These are phyloP conservation scores for Mycena rebaudengoi DNA, from an alignment of 768 basidiomycete genomes.

Conservation along the genomic window DNA sequence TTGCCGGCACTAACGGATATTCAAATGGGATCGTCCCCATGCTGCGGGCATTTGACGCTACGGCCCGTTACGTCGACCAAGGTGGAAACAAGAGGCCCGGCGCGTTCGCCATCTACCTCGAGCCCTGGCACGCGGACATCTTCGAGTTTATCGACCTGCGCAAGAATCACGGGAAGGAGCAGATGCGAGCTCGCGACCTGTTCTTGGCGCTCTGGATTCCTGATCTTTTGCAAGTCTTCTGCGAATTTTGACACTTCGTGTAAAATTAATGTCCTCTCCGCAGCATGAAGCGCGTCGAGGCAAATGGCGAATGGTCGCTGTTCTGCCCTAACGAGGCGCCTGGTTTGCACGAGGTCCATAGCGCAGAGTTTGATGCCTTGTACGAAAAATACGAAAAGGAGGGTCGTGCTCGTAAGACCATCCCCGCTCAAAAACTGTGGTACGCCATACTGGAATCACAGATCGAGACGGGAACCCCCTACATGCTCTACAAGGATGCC, in stretches of 20 bases:
- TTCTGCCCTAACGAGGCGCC: slow-evolving; percentile 99
- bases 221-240: slow-evolving; percentile 86
- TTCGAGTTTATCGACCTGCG: slow-evolving; percentile 98
- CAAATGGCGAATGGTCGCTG: slow-evolving; percentile 89
- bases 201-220: slow-evolving; percentile 99
- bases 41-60: slow-evolving; percentile 97
- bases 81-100: slow-evolving; percentile 99
- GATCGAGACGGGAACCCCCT: slow-evolving; percentile 97
- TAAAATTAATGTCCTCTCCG: not conserved
- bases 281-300: slow-evolving; percentile 97
- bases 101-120: slow-evolving; percentile 98
- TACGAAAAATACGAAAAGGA: slow-evolving; percentile 91
- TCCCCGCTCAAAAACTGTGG: slow-evolving; percentile 98
- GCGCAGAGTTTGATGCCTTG: slow-evolving; percentile 87
- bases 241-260: not conserved
- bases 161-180: slow-evolving; percentile 99
- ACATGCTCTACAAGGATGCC: slow-evolving; percentile 98
- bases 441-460: slow-evolving; percentile 96
- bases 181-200: slow-evolving; percentile 95
- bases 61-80: slow-evolving; percentile 98
- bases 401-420: slow-evolving; percentile 84
- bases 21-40: slow-evolving; percentile 99
- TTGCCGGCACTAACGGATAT: slow-evolving; percentile 98
- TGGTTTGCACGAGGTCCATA: slow-evolving; percentile 86
- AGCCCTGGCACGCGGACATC: slow-evolving; percentile 98